Evolutionary conservation across 1,284 basidiomycete species (phyloP).

Genomic region (Athelia psychrophila): DNA sequence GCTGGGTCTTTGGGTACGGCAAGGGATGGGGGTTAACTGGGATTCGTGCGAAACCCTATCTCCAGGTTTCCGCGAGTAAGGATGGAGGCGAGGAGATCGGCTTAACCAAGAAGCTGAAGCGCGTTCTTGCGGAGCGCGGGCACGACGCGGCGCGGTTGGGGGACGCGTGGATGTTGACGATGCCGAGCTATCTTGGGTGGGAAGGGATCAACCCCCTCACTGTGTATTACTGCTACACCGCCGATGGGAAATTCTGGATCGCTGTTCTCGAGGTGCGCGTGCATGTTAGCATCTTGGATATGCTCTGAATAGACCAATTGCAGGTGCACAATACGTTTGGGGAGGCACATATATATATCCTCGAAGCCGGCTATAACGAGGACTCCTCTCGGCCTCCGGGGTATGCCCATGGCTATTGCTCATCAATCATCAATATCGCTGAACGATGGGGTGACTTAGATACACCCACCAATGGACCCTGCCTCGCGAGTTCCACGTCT

Average conservation of each 20-base stretch:
- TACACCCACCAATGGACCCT: conserved; percentile 74
- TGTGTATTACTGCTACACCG: conserved; percentile 67
- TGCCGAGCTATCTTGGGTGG: conserved; percentile 68
- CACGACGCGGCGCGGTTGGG: conserved; percentile 27
- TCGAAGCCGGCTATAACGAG: conserved; percentile 47
- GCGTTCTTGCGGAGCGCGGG: conserved; percentile 31
- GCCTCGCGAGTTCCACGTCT: conserved; percentile 73
- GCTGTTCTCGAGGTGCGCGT: conserved; percentile 55
- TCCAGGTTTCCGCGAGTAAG: conserved; percentile 25
- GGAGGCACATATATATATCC: conserved; percentile 63
- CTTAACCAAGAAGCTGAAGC: conserved; percentile 32
- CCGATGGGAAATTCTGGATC: conserved; percentile 35
- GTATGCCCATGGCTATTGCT: background rate
- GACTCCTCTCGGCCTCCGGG: conserved; percentile 23
- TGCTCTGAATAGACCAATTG: conserved; percentile 1
- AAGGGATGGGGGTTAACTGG: conserved; percentile 43
- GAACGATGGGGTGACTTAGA: too few relatives aligned
- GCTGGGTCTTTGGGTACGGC: conserved; percentile 53
- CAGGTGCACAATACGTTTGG: conserved; percentile 81
- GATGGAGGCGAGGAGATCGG: background rate
- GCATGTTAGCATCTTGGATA: background rate
- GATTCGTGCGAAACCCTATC: conserved; percentile 45
- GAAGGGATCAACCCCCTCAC: conserved; percentile 78
- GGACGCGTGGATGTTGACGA: conserved; percentile 72
- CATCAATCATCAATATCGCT: too few relatives aligned